Evolutionary conservation across 768 basidiomycete species (phyloP), one percentile per base, ranked within the genome.

Genomic region (Neoboletus magnificus): DNA sequence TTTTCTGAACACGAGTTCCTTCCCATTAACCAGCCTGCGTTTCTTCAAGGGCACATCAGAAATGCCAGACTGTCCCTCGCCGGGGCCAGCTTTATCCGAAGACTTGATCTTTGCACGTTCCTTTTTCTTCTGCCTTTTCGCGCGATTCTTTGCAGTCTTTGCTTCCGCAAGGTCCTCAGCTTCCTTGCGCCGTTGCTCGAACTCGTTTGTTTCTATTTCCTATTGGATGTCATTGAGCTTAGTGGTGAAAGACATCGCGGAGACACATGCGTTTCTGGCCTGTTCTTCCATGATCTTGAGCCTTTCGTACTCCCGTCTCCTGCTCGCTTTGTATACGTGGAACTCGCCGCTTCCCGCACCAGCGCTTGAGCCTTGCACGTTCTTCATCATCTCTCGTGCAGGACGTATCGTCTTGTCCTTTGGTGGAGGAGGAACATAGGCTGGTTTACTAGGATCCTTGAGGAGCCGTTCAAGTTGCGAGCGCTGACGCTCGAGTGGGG

Each of bases 321-420:
- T 77, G 60, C 87, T 86, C 18, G 96, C 95, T 69, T 98, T 98
- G 77, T 98, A 99, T 0, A 99, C 97, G 69, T 99, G 97, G 67
- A 98, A 98, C 72, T 96, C 95, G 41, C 96, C 96, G 54, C 91
- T 93, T 48, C 97, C 97, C 18, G 97, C 97, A 43, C 96, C 97
- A 8, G 97, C 94, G 71, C 91, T 93, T 16, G 92, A 95, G 0
- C 97, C 97, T 72, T 98, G 95, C 8, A 99, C 96, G 64, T 98
- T 98, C 81, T 97, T 98, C 91, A 99, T 98, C 91, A 93, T 93
- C 70, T 93, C 97, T 47, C 91, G 79, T 10, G 95, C 79, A 1
- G 94, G 78, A 20, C 93, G 78, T 30, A 98, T 77, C 0, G 78
- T 79, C 76, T 91, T 94, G 59, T 91, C 89, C 70, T 91, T 89